Evolutionary conservation across 805 yeast genomes (phyloP).

Genomic region (Hyphopichia homilentoma): DNA sequence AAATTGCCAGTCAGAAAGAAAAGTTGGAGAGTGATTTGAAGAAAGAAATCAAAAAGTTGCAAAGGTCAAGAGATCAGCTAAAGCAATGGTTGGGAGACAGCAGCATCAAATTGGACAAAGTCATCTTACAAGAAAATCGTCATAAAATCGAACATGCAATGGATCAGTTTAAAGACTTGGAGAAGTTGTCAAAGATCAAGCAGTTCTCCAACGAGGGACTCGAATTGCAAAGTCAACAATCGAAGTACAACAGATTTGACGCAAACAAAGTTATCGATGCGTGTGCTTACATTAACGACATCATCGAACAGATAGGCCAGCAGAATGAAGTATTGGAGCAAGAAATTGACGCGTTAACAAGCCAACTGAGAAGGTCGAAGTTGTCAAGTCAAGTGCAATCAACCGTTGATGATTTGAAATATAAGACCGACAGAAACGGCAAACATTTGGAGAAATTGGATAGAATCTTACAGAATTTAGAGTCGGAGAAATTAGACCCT

Average conservation of each 20-base stretch:
- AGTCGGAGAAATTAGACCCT: conserved; percentile 75
- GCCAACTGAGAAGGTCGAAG: conserved; percentile 44
- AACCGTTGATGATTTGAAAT: conserved; percentile 60
- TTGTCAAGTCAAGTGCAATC: conserved; percentile 49
- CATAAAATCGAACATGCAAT: conserved; percentile 79
- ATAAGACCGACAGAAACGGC: conserved; percentile 65
- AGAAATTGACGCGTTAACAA: conserved; percentile 40
- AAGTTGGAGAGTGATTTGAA: conserved; percentile 89
- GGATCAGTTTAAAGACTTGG: conserved; percentile 95
- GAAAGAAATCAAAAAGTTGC: conserved; percentile 91
- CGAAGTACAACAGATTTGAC: conserved; percentile 40
- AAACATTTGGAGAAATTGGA: conserved; percentile 80
- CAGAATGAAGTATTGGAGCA: conserved; percentile 80
- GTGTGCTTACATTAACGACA: conserved; percentile 60
- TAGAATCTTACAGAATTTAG: conserved; percentile 68
- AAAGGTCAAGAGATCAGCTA: conserved; percentile 90
- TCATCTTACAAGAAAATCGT: conserved; percentile 53
- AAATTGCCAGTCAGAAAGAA: conserved; percentile 85
- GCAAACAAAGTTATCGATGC: conserved; percentile 76
- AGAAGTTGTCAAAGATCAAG: conserved; percentile 87
- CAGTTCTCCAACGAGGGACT: conserved; percentile 93
- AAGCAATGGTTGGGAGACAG: conserved; percentile 91
- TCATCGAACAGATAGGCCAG: conserved; percentile 74
- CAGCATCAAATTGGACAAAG: conserved; percentile 73
- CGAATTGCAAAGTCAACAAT: conserved; percentile 53